Evolutionary conservation across 2,329 filamentous ascomycete genomes (phyloP), one percentile per base, ranked within the genome.

Genomic region (Didymella glomerata): DNA sequence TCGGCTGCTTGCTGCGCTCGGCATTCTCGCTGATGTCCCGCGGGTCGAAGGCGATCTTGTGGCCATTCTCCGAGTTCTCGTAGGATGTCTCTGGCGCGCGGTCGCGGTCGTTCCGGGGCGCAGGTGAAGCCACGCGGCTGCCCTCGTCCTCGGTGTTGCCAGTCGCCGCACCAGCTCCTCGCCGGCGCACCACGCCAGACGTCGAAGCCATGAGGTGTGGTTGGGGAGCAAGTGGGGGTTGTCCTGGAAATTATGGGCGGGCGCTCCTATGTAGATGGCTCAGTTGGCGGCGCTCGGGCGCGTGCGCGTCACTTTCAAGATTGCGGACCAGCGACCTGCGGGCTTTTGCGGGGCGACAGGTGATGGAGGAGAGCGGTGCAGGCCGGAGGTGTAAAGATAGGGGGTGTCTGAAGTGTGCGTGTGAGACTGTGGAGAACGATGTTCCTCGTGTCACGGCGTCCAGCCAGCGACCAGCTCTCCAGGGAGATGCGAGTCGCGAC

Each of bases 41-140:
- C 60, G 95, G 95, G 79, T 99, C 95, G 78, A 92, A 99, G 58
- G 93, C 95, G 79, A 99, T 98, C 85, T 96, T 97, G 85, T 98
- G 95, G 68, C 95, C 95, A 82, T 97, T 97, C 80, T 96, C 94
- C 78, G 90, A 81, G 72, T 78, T 93, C 81, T 93, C 90, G 83
- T 96, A 98, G 73, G 90, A 94, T 61, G 95, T 97, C 81, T 89
- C 87, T 54, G 86, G 86, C 20, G 80, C 78, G 64, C 84, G 80
- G 60, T 83, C 83, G 62, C 82, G 86, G 83, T 82, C 87, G 81
- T 82, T 87, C 83, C 80, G 79, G 62, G 88, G 86, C 57, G 83
- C 82, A 38, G 88, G 88, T 48, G 88, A 90, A 71, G 84, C 83
- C 68, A 90, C 88, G 73, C 89, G 84, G 80, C 85, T 87, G 71